These are phyloP conservation scores for Periconia sp. DNA, from an alignment of 2,329 filamentous ascomycete species.

Conservation along the genomic window DNA sequence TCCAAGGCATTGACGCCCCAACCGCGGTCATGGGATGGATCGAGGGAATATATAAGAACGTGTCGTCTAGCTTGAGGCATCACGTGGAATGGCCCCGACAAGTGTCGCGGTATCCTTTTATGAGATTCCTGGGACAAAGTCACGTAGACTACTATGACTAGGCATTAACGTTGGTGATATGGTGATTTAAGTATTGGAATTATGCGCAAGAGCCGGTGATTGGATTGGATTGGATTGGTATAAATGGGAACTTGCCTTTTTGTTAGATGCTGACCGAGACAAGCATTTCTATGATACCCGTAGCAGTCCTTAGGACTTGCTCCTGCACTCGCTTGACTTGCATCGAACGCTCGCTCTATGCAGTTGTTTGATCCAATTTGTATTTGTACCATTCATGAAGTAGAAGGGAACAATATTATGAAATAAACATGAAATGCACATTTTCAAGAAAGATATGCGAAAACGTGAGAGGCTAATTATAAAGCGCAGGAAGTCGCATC, in stretches of 20 bases:
- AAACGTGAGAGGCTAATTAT: too few species aligned
- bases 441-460: neutral
- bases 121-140: conserved; percentile 32
- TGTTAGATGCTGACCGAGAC: neutral
- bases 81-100: conserved; percentile 38
- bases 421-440: too few species aligned
- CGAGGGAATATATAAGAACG: conserved; percentile 38
- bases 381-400: too few species aligned
- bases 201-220: conserved; percentile 1
- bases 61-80: conserved; percentile 27
- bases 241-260: neutral
- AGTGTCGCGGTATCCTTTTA: conserved; percentile 36
- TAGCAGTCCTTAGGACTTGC: conserved; percentile 8
- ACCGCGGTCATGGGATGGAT: conserved; percentile 40
- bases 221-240: neutral
- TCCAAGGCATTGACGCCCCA: conserved; percentile 40
- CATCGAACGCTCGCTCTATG: neutral
- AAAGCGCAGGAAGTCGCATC: too few species aligned
- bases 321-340: conserved; percentile 13
- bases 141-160: conserved; percentile 23
- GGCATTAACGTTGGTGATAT: too few species aligned
- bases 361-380: too few species aligned
- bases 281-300: conserved; percentile 14
- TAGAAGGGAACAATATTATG: too few species aligned
- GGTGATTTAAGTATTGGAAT: too few species aligned